Conservation (phyloP, 2,329 filamentous ascomycete genomes). For the Aspergillus nomiae region DNA sequence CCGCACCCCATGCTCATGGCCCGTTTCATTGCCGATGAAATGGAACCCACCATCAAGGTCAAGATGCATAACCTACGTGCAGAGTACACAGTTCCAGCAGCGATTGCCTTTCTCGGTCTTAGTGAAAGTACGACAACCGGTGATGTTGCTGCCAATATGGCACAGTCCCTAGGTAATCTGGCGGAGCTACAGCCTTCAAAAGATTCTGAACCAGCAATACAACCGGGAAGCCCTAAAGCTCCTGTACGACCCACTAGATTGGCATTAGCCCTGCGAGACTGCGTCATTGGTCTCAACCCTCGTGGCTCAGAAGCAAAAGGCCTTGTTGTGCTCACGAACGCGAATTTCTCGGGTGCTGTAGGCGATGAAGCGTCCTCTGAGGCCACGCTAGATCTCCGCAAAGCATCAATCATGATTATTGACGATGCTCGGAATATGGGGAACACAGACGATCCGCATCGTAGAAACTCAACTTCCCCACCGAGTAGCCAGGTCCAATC, state of each 20-base stretch:
- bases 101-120: constrained; percentile 77
- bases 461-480: constrained; percentile 25
- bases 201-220: constrained; percentile 18
- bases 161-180: constrained; percentile 76
- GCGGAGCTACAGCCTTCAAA: constrained; percentile 56
- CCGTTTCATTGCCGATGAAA: constrained; percentile 88
- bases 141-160: constrained; percentile 73
- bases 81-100: constrained; percentile 85
- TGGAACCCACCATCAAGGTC: constrained; percentile 85
- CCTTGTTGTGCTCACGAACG: constrained; percentile 75
- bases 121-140: constrained; percentile 67
- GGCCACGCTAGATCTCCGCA: constrained; percentile 69
- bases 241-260: constrained; percentile 55
- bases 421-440: constrained; percentile 66
- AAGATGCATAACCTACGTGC: constrained; percentile 80
- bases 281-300: constrained; percentile 82
- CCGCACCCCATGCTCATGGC: constrained; percentile 73
- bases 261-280: constrained; percentile 73
- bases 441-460: constrained; percentile 35
- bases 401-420: constrained; percentile 79
- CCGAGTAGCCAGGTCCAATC: constrained; percentile 51
- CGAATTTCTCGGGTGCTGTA: constrained; percentile 68
- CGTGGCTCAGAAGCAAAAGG: constrained; percentile 73
- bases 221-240: constrained; percentile 20
- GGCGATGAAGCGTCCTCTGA: constrained; percentile 66